Evolutionary conservation across 2,329 filamentous ascomycete species (phyloP).

Genomic region (Pseudogymnoascus sp.): DNA sequence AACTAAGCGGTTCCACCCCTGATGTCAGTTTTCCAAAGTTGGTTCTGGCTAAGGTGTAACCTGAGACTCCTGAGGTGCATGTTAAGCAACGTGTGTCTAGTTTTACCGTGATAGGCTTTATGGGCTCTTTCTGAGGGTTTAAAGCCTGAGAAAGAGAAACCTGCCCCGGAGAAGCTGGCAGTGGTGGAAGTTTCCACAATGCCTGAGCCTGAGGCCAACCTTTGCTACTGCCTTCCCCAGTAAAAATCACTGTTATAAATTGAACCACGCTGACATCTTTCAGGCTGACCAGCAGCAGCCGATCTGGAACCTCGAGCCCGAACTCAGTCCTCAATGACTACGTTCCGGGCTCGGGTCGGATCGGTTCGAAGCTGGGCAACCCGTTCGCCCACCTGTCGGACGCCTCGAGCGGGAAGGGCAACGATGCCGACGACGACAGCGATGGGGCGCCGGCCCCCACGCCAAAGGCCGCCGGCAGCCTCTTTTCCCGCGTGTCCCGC

Average conservation of each 20-base stretch:
- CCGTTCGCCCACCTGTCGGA: conserved; percentile 57
- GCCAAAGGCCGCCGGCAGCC: not conserved
- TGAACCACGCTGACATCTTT: not conserved
- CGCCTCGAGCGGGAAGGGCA: conserved; percentile 43
- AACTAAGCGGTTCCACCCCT: not conserved
- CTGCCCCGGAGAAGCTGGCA: not conserved
- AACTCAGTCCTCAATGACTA: conserved; percentile 23
- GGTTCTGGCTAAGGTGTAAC: not conserved
- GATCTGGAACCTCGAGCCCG: conserved; percentile 2
- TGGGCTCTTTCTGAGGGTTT: not conserved
- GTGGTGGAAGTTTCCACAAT: not conserved
- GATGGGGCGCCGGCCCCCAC: not conserved
- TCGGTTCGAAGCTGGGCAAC: conserved; percentile 31
- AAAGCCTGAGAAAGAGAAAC: not conserved
- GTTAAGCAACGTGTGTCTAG: not conserved
- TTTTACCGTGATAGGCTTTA: not conserved
- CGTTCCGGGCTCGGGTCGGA: conserved; percentile 15
- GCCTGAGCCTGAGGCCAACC: not conserved
- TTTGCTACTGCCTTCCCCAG: not conserved
- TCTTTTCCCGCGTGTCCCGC: not conserved
- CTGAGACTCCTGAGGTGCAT: not conserved
- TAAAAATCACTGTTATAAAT: not conserved
- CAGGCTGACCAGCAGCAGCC: conserved; percentile 1
- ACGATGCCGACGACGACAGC: conserved; percentile 31
- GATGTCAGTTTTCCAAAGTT: not conserved